phyloP scores from a whole-genome alignment of 345 rosid genomes.

The Acer saccharum region DNA sequence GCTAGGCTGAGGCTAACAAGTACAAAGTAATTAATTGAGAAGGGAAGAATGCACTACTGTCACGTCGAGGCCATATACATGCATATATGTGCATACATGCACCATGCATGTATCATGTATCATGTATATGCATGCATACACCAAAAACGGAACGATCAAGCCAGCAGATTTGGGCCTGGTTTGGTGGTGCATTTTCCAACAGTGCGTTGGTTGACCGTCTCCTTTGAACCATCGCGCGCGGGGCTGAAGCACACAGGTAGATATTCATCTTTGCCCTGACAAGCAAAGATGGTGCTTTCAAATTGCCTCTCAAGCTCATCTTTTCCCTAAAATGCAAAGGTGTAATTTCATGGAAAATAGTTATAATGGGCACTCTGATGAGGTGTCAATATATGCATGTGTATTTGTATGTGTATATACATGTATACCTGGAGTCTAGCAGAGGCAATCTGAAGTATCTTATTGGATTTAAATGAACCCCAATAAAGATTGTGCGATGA shows the following conservation, averaged over 20 bases:
- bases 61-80: not conserved
- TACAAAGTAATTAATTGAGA: too few relatives aligned
- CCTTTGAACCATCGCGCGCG: conserved; percentile 47
- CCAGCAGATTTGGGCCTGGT: too few relatives aligned
- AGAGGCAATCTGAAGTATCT: conserved; percentile 46
- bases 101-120: too few relatives aligned
- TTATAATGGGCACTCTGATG: not conserved
- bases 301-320: conserved; percentile 48
- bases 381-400: not conserved
- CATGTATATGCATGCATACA: too few relatives aligned
- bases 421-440: conserved; percentile 78
- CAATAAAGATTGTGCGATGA: conserved; percentile 45
- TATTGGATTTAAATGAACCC: conserved; percentile 49
- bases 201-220: conserved; percentile 20
- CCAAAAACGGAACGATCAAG: not conserved
- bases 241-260: conserved; percentile 51
- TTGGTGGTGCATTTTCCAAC: conserved; percentile 30
- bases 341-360: not conserved
- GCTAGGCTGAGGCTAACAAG: too few relatives aligned
- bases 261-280: conserved; percentile 33
- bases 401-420: conserved; percentile 20
- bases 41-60: not conserved
- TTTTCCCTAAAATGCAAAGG: conserved; percentile 46
- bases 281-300: conserved; percentile 38
- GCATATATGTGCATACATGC: not conserved